These are phyloP conservation scores for Solanum etuberosum DNA, from an alignment of 257 asterid species.

Conservation along the genomic window DNA sequence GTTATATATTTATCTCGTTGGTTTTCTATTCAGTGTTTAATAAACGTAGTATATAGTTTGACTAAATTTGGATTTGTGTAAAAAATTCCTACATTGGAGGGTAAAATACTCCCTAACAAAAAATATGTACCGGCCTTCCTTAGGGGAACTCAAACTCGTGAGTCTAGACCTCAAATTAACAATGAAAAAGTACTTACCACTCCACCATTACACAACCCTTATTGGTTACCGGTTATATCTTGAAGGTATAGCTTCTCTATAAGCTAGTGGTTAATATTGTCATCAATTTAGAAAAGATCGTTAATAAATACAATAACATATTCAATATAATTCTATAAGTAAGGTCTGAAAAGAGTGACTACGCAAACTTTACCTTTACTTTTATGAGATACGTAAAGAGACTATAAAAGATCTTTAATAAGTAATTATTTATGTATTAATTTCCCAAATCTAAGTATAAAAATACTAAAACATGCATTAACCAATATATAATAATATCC, in stretches of 20 bases:
- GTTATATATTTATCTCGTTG: neutral
- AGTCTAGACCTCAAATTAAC: neutral
- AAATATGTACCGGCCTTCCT: accelerated
- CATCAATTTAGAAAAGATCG: neutral
- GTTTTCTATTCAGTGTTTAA: neutral
- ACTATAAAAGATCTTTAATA: neutral
- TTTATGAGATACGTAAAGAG: neutral
- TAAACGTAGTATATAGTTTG: accelerated
- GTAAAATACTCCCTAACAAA: too few species aligned
- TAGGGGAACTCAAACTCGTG: neutral
- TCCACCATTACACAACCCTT: neutral
- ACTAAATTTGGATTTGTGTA: accelerated
- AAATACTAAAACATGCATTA: neutral
- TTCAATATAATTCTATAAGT: neutral
- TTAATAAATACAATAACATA: neutral
- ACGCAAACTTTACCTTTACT: accelerated
- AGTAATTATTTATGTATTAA: too few species aligned
- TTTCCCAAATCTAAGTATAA: neutral
- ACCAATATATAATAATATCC: neutral
- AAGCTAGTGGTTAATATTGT: neutral
- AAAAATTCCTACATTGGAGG: accelerated
- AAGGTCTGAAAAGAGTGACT: accelerated
- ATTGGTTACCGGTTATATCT: neutral
- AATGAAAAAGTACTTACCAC: neutral
- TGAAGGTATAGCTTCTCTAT: neutral